Base-by-base conservation (phyloP, 768 basidiomycete genomes). In the Xerocomellus amylosporus region DNA sequence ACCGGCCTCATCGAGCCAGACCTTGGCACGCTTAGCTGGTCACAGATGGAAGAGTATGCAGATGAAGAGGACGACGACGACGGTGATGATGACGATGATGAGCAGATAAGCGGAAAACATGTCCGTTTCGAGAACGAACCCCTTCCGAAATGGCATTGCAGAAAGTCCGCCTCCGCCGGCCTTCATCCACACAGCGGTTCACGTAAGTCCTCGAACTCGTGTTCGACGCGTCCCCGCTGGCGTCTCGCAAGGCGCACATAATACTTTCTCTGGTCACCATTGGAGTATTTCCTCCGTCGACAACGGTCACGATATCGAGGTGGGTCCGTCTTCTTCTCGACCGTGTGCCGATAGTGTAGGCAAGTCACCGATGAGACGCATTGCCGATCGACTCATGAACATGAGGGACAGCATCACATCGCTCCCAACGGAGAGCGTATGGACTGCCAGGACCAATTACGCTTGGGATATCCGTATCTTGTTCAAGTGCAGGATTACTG, bases 401-500 rank as follows among this genome's bases (percentile, higher is more conserved):
- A 74, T 85, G 63, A 78, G 69, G 56, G 80, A 84, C 59, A 83
- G 80, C 54, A 62, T 81, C 41, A 72, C 78, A 2, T 77, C 79
- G 9, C 58, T 74, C 19, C 58, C 63, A 26, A 55, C 70, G 46
- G 69, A 80, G 62, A 76, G 80, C 61, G 80, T 96, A 12, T 97
- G 94, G 93, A 87, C 82, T 3, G 79, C 90, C 30, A 79, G 76
- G 55, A 79, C 81, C n/a, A 86, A 88, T 70, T 90, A 90, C 55
- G 93, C 93, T 9, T 85, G 81, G 66, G 92, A 96, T 65, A 82
- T 86, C 6, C 84, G 91, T 17, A 76, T 95, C 28, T 74, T 94
- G 22, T 94, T 88, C 79, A 98, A 98, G 74, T 84, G 94, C 40
- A 78, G 87, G 58, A 91, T 98, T 49, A 90, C 92, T 0, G 84